These are phyloP conservation scores for Colletotrichum aenigma DNA, from an alignment of 2,329 filamentous ascomycete genomes.

Conservation along the genomic window DNA sequence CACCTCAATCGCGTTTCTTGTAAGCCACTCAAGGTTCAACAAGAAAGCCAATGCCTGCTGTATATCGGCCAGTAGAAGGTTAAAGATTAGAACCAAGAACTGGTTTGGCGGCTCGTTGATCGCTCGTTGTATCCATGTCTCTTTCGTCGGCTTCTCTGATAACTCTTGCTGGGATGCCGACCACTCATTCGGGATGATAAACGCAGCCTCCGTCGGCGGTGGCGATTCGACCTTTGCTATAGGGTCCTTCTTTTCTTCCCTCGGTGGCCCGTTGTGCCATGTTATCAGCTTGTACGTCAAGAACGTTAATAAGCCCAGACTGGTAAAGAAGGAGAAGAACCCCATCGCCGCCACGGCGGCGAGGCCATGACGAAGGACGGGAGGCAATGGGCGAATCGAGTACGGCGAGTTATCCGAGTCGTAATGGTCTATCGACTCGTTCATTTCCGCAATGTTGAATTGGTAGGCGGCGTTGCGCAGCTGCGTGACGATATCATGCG, in stretches of 20 bases:
- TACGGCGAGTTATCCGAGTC: slow-evolving; percentile 30
- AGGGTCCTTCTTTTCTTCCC: slow-evolving; percentile 7
- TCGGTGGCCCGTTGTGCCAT: slow-evolving; percentile 31
- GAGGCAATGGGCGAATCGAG: slow-evolving; percentile 37
- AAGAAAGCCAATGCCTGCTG: slow-evolving; percentile 69
- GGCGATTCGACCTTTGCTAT: background rate
- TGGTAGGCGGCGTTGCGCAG: background rate
- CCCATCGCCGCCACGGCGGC: slow-evolving; percentile 40
- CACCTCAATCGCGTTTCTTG: slow-evolving; percentile 56
- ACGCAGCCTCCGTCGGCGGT: slow-evolving; percentile 23
- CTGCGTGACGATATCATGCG: background rate
- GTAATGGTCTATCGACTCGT: slow-evolving; percentile 19
- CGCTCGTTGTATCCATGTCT: slow-evolving; percentile 23
- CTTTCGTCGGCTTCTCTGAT: background rate
- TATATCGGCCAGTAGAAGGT: slow-evolving; percentile 71
- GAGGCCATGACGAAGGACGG: slow-evolving; percentile 37
- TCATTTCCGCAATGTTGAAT: slow-evolving; percentile 21
- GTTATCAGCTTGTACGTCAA: slow-evolving; percentile 37
- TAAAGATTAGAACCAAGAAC: slow-evolving; percentile 72
- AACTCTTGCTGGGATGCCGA: slow-evolving; percentile 22
- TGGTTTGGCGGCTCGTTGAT: slow-evolving; percentile 59
- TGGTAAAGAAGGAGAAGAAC: slow-evolving; percentile 39
- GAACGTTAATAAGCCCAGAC: slow-evolving; percentile 34
- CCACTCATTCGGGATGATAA: slow-evolving; percentile 29
- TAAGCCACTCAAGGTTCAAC: slow-evolving; percentile 65